Evolutionary conservation across 495 filamentous ascomycete genomes (phyloP).

Genomic region (Aspergillus bridgeri): DNA sequence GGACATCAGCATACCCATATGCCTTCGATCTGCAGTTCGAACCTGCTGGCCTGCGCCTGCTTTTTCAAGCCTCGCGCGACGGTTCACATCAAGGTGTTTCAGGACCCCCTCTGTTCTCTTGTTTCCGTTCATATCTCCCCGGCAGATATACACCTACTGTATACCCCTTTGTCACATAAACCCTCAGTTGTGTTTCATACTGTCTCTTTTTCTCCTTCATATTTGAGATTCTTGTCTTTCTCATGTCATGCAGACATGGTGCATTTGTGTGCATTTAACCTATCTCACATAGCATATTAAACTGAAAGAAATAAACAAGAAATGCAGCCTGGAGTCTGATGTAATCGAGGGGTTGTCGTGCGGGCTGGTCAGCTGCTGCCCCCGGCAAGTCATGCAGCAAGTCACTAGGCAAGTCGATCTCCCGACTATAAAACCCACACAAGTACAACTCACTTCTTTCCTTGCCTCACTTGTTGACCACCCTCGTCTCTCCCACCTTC

Average conservation of each 20-base stretch:
- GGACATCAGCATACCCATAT: not conserved
- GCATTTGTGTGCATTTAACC: not conserved
- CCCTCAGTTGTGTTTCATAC: not conserved
- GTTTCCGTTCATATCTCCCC: not conserved
- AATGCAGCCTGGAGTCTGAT: not conserved
- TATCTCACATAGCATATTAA: not conserved
- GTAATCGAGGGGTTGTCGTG: slow-evolving; percentile 8
- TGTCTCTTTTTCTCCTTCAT: not conserved
- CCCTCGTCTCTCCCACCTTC: not conserved
- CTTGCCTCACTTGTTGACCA: not conserved
- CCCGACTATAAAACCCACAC: not conserved
- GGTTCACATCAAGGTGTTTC: not conserved
- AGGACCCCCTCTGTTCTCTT: not conserved
- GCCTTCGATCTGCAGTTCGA: not conserved
- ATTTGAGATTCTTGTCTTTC: not conserved
- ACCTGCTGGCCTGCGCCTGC: too few relatives aligned
- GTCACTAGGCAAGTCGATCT: not conserved
- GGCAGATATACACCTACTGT: not conserved
- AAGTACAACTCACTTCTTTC: too few relatives aligned
- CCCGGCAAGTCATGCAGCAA: slow-evolving; percentile 6
- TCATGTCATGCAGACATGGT: slow-evolving; percentile 1
- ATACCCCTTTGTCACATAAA: not conserved
- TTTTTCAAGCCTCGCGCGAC: not conserved
- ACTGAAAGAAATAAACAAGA: not conserved
- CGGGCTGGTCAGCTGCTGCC: slow-evolving; percentile 14